A percentile compares a stretch with the other conserved stretches of the same genome.
phyloP scores from a whole-genome alignment of 2,329 filamentous ascomycete species.

The Tolypocladium capitatum region DNA sequence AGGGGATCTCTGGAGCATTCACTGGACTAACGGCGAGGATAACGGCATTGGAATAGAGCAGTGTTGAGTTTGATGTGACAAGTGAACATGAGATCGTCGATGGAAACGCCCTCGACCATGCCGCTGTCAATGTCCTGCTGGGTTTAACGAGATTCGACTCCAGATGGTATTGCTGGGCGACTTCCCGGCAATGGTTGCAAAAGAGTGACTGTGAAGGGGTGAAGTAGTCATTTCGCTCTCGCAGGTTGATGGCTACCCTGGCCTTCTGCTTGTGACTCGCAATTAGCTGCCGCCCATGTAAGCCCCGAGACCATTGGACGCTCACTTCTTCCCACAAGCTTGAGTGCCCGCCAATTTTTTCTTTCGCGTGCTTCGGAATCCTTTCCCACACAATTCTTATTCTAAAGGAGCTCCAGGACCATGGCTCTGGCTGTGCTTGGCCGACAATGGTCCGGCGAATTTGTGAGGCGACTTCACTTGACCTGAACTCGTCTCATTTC shows the following conservation, averaged over 20 bases:
- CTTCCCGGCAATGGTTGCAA: slow-evolving; percentile 44
- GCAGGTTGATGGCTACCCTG: slow-evolving; percentile 45
- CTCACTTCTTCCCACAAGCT: slow-evolving; percentile 29
- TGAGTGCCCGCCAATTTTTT: slow-evolving; percentile 37
- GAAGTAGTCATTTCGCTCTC: slow-evolving; percentile 58
- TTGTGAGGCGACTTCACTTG: too few relatives aligned
- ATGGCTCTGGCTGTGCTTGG: too few relatives aligned
- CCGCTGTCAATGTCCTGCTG: slow-evolving; percentile 50
- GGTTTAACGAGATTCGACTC: slow-evolving; percentile 38
- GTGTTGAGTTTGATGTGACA: slow-evolving; percentile 39
- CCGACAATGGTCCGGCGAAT: too few relatives aligned
- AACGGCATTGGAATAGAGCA: slow-evolving; percentile 46
- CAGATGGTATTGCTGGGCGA: slow-evolving; percentile 40
- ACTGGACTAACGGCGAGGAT: slow-evolving; percentile 61
- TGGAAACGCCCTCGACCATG: slow-evolving; percentile 27
- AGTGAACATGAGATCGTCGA: slow-evolving; percentile 46
- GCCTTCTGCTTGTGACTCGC: slow-evolving; percentile 23
- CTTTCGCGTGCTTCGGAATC: slow-evolving; percentile 68
- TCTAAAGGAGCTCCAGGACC: slow-evolving; percentile 39
- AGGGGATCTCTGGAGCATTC: slow-evolving; percentile 39
- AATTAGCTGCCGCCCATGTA: background rate
- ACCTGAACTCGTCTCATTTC: too few relatives aligned
- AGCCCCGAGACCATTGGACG: background rate
- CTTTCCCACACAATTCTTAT: slow-evolving; percentile 62
- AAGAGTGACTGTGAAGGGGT: slow-evolving; percentile 51